Evolutionary conservation across 1,139 yeast genomes (phyloP), one percentile per base, ranked within the genome.

Genomic region (Pichia cactophila): DNA sequence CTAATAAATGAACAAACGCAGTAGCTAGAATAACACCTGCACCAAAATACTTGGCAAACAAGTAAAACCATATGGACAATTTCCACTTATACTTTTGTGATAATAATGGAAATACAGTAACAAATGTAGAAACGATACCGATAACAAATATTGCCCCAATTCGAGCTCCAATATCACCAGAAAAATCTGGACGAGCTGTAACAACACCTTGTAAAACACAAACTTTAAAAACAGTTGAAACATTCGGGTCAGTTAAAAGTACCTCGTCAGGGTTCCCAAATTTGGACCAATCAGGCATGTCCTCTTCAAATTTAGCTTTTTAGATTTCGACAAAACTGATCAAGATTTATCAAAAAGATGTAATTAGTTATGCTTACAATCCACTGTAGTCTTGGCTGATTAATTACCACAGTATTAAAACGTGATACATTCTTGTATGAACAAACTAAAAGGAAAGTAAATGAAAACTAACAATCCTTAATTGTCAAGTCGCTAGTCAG

Each of bases 21-120:
- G 96, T 89, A 1, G 96, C 92, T 9, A 88, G 74, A 61, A 89
- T 89, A 46, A 89, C 96, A 46, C 97, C 97, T 1, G 95, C 83
- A 53, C 97, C 97, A 64, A 89, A 88, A 69, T 78, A 86, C 61
- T 86, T 86, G 50, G 89, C 86, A 43, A 82, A 68, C 61, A 85
- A 79, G 61, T 80, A 87, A 50, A 81, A 75, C 78, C 80, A 74
- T 17, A 62, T 2, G 83, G 89, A 57, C 82, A 61, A 54, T 74
- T 69, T 44, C 81, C 68, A 57, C 72, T 71, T 5, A 81, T 76
- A 61, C 74, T 75, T 54, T 68, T 70, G 26, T 1, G 84, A 71
- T 33, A 82, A 59, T 5, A 83, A 61, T 5, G 88, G 88, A 64
- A 82, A 74, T 54, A 77, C 75, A 0, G 83, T 73, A 20, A 83